These are phyloP conservation scores for Chrysopogon serrulatus DNA, from an alignment of 176 grass and related monocot species.

Conservation along the genomic window DNA sequence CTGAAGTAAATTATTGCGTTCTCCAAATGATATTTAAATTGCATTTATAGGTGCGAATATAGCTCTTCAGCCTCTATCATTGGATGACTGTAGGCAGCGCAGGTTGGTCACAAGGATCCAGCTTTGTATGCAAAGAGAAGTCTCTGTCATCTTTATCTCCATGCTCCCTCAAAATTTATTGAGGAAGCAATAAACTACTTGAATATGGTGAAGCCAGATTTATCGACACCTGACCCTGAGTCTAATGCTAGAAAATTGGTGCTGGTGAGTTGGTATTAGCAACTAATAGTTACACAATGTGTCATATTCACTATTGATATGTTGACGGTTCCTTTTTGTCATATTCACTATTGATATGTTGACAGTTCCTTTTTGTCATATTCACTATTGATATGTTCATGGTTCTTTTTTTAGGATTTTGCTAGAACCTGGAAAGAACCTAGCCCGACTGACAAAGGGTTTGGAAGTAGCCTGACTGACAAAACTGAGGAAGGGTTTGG, in stretches of 20 bases:
- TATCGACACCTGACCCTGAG: background rate
- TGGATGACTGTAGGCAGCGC: background rate
- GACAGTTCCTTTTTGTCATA: too few species aligned
- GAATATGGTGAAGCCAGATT: background rate
- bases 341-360: background rate
- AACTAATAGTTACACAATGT: background rate
- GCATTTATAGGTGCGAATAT: background rate
- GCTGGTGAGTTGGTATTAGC: background rate
- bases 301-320: background rate
- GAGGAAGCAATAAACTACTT: background rate
- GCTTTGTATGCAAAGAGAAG: conserved; percentile 7
- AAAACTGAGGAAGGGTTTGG: background rate
- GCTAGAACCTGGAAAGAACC: background rate
- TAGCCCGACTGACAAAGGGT: too few species aligned
- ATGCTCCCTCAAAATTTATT: background rate
- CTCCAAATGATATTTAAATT: background rate
- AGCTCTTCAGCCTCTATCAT: background rate
- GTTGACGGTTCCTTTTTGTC: background rate
- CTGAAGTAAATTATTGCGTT: background rate
- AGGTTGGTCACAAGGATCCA: background rate
- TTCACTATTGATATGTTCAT: background rate
- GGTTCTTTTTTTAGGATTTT: background rate
- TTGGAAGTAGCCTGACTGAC: too few species aligned
- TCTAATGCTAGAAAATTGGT: background rate
- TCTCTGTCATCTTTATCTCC: background rate